These are phyloP conservation scores for Rhizopogon vinicolor DNA, from an alignment of 768 basidiomycete genomes.

Conservation along the genomic window DNA sequence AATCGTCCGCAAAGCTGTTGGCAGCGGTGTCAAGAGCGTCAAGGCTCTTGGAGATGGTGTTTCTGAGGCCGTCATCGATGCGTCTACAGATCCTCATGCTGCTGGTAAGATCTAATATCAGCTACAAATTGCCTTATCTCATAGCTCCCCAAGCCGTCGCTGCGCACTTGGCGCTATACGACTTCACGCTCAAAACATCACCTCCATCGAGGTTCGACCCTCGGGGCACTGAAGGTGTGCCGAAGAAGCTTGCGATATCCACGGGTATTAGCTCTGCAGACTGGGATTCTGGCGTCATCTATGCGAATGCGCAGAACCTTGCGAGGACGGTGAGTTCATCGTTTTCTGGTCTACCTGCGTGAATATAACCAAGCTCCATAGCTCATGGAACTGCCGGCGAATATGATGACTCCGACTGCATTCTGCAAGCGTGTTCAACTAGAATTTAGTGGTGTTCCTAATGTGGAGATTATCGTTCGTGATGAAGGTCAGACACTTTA, in stretches of 20 bases:
- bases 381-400: slow-evolving; percentile 84
- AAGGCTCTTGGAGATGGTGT: slow-evolving; percentile 56
- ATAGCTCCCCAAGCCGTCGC: slow-evolving; percentile 53
- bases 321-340: slow-evolving; percentile 58
- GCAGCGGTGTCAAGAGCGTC: slow-evolving; percentile 66
- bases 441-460: slow-evolving; percentile 60
- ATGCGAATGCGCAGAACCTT: slow-evolving; percentile 75
- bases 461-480: slow-evolving; percentile 64
- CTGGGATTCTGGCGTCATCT: slow-evolving; percentile 72
- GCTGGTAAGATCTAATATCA: slow-evolving; percentile 43
- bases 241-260: slow-evolving; percentile 44
- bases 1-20: slow-evolving; percentile 64
- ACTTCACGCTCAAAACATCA: slow-evolving; percentile 75
- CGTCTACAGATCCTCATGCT: slow-evolving; percentile 66
- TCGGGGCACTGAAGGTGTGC: slow-evolving; percentile 44
- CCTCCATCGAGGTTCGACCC: slow-evolving; percentile 65
- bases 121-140: not conserved
- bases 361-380: slow-evolving; percentile 20
- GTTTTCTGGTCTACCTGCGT: not conserved
- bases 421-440: slow-evolving; percentile 69
- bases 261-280: slow-evolving; percentile 44
- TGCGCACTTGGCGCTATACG: slow-evolving; percentile 68
- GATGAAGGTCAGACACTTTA: slow-evolving; percentile 56
- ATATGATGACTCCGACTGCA: slow-evolving; percentile 79
- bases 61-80: slow-evolving; percentile 60